These are phyloP conservation scores for Trypanosoma avium DNA, from an alignment of 208 protist species.

Conservation along the genomic window DNA sequence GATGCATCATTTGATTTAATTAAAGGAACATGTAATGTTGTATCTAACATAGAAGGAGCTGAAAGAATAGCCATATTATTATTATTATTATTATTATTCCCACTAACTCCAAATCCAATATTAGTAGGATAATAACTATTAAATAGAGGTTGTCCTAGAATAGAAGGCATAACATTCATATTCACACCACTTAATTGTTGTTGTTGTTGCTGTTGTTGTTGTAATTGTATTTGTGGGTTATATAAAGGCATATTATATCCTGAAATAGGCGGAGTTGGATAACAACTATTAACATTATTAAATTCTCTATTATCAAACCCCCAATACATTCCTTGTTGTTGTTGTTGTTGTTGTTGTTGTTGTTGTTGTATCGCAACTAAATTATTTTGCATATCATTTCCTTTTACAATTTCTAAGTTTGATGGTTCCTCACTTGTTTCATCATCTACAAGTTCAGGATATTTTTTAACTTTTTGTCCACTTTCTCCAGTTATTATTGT, in stretches of 20 bases:
- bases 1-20: slow-evolving; percentile 18
- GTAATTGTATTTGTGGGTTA: neutral
- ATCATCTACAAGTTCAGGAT: neutral
- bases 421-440: too few species aligned
- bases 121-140: neutral
- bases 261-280: slow-evolving; percentile 6
- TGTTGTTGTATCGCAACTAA: neutral
- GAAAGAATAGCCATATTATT: slow-evolving; percentile 8
- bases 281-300: slow-evolving; percentile 21
- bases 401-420: too few species aligned
- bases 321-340: slow-evolving; percentile 17
- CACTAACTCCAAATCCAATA: neutral
- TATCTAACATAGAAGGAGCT: neutral
- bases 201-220: neutral
- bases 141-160: slow-evolving; percentile 22
- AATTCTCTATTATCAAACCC: neutral
- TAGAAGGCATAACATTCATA: slow-evolving; percentile 20
- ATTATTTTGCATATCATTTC: too few species aligned
- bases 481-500: too few species aligned
- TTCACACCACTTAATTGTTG: neutral
- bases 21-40: neutral
- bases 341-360: slow-evolving; percentile 9
- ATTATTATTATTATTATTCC: neutral
- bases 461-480: too few species aligned
- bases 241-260: slow-evolving; percentile 23